Evolutionary conservation across 139 green algal genomes (phyloP).

Genomic region (Chlamydomonas schloesseri): DNA sequence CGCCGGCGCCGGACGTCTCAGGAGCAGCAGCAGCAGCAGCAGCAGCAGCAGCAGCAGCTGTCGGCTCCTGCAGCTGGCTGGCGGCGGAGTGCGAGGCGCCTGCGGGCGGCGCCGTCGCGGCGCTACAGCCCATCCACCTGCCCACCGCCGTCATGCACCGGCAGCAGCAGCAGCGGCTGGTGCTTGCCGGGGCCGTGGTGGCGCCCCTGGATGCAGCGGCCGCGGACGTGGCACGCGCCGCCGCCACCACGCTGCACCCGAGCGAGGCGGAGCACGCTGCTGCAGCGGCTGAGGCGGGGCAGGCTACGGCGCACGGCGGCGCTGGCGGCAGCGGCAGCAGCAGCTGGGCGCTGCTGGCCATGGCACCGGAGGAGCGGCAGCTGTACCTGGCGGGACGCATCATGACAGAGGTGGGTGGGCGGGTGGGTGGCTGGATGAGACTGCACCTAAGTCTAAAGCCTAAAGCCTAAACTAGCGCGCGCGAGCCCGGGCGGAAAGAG

Average conservation of each 20-base stretch:
- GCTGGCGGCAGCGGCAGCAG: constrained; percentile 1
- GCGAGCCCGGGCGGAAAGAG: too few relatives aligned
- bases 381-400: constrained; percentile 76
- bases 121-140: constrained; percentile 21
- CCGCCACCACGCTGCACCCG: not conserved
- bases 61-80: too few relatives aligned
- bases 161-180: not conserved
- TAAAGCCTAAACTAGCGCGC: too few relatives aligned
- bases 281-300: not conserved
- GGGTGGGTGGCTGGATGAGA: too few relatives aligned
- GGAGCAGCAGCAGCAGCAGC: too few relatives aligned
- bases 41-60: too few relatives aligned
- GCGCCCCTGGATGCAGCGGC: constrained; percentile 38
- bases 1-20: too few relatives aligned
- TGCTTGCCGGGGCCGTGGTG: constrained; percentile 45
- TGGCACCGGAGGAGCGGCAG: constrained; percentile 71
- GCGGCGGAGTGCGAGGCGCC: not conserved
- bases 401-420: constrained; percentile 72
- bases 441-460: too few relatives aligned
- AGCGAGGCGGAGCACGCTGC: constrained; percentile 19
- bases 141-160: not conserved
- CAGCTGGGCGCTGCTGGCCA: constrained; percentile 61
- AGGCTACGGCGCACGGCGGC: not conserved
- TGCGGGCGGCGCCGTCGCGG: too few relatives aligned
- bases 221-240: not conserved